Base-by-base conservation (phyloP, 495 filamentous ascomycete genomes). In the Pyrenula aspistea region DNA sequence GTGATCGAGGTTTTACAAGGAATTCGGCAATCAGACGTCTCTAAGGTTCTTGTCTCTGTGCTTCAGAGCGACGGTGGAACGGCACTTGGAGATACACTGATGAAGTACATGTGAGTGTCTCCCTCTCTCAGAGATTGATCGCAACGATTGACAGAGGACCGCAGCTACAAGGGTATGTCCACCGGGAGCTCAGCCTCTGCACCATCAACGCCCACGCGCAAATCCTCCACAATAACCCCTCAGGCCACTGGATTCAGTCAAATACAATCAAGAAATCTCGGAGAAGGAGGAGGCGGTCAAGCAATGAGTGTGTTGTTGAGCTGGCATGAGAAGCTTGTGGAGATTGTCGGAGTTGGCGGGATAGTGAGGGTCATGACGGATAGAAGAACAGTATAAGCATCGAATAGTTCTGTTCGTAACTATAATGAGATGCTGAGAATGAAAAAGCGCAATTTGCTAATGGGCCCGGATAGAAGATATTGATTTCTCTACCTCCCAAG, bases 271-370 rank as follows among this genome's bases (percentile, higher is more conserved):
- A 75, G 89, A 47, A 81, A 84, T 48, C 77, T 84, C 20, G 81
- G 79, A 20, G 83, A 81, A 61, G 88, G 91, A 57, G 86, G 86
- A 56, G 85, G 87, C 60, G 88, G 89, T 52, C 82, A 88, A 62
- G 86, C 85, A 51, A 95, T 95, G 91, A 95, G 91, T 61, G 91
- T 96, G 50, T 65, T 96, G 64, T 72, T 96, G 60, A 94, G 86
- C 66, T 96, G 91, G 91, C 91, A 95, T 65, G 91, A 96, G 78
- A 95, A 94, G 78, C 74, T 94, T 51, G 89, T 95, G 1, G 91
- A 95, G 62, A 80, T 96, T 62, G 84, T 88, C 20, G 91, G 91
- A 42, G 77, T 86, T 62, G 91, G 91, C 19, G 84, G 86, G 68
- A 92, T 96, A 73, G 85, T 89, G 60, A 77, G 91, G 60, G 84